Evolutionary conservation across 306 rosid genomes (phyloP), one percentile per base, ranked within the genome.

Genomic region (Pterocarpus santalinus): DNA sequence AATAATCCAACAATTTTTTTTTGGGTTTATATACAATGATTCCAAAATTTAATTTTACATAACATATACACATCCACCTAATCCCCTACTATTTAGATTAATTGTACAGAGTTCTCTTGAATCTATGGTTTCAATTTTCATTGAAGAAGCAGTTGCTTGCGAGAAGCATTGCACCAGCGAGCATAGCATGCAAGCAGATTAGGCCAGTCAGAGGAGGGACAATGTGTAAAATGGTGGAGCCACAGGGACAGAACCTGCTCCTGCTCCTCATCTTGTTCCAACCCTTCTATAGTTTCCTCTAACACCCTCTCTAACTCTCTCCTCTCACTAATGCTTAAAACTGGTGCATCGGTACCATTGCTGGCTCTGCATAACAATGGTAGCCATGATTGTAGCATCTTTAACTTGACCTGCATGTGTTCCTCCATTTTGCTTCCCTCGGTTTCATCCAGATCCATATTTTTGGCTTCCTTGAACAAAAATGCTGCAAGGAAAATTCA

Each of bases 151-250:
- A 90, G 80, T 39, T 83, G 92, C 76, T 78, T 81, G 36, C 94
- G 84, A 44, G 92, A 83, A 7, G 88, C 76, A 47, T 55, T 66
- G 63, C 91, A 91, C 94, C 94, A 91, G 13, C 88, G 84, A 65
- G 84, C 32, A 69, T 88, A 91, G 39, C 88, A 86, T 43, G 89
- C 87, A 53, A 74, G 88, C 76, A 91, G 91, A 69, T 88, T 84
- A 2, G 97, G 97, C 97, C 97, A 90, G 44, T 91, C 97, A 15
- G 91, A 85, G 78, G 87, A 86, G 7, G 86, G 55, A 28, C 83
- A 90, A 17, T n/a, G 73, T 7, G 97, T 89, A 77, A 86, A 91
- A 67, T 91, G 91, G 69, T 90, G 92, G 3, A 91, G 94, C 97
- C 97, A 91, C 5, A 91, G 46, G 32, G 88, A 68, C 32, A 91